Evolutionary conservation across 2,329 filamentous ascomycete genomes (phyloP), one percentile per base, ranked within the genome.

Genomic region (Monilinia vaccinii-corymbosi): DNA sequence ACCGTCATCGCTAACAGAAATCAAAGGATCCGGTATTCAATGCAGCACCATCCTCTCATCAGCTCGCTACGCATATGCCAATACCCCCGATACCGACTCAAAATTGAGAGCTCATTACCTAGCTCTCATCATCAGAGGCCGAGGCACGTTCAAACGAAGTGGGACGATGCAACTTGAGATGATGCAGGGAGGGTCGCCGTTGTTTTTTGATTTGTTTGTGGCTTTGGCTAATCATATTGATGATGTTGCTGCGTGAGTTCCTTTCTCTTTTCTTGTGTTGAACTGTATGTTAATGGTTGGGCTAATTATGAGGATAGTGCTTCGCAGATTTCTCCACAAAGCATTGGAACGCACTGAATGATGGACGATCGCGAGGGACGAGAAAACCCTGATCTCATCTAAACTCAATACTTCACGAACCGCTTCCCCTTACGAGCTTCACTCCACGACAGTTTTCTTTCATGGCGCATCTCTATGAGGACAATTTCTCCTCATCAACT

Each of bases 161-260:
- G 91, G 91, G 58, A 96, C 91, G 4, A 96, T 96, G 91, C 92
- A 96, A 75, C 83, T 89, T 67, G 91, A 96, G 77, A 96, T 97
- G 91, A 88, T 88, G 73, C 83, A 84, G 63, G 92, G 92, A 32
- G 90, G 90, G 58, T 88, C 79, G 1, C 82, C 88, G 70, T 79
- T 96, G 61, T 96, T 96, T 77, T 97, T 96, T 72, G 92, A 96
- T 71, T 79, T 96, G 48, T 97, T 96, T 72, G 92, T 96, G 55
- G 91, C 92, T 21, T 84, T 96, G 75, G 91, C 89, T 75, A 96
- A 96, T 72, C 90, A 96, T 71, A 88, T 96, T 71, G 89, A 84
- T 72, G 87, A 86, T 68, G 80, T 86, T 63, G 75, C 77, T 60
- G 77, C 79, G 81, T 84, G 73, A 78, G 80, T 76, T 32, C 21